Evolutionary conservation across 2,329 filamentous ascomycete species (phyloP), one percentile per base, ranked within the genome.

Genomic region (Juglanconis sp.): DNA sequence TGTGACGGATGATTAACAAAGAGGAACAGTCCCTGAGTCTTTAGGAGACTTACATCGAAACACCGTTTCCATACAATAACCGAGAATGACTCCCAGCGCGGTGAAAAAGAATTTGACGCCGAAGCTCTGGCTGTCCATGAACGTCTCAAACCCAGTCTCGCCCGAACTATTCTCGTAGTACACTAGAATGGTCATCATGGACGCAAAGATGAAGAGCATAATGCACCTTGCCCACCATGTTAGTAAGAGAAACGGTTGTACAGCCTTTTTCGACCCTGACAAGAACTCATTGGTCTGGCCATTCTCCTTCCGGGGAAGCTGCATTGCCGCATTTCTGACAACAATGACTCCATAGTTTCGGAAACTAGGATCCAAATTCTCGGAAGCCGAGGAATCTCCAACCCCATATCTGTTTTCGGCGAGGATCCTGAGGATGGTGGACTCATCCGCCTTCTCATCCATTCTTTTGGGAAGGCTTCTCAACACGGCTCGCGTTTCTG

Each of bases 21-120:
- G 42, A 48, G 49, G 3, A 13, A 32, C 24, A 24, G 24, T 24
- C 24, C 24, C 24, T 24, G 24, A 24, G 24, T 24, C 24, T 24
- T 24, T 24, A 38, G 30, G 13, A 34, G 38, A 34, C 15, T 35
- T 15, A 55, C 49, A 55, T 53, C 59, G 59, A 15, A 61, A 59
- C 9, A 61, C 48, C 5, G 46, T 55, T 32, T 61, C 59, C 46
- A 61, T 61, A 17, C 59, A 61, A 4, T 34, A 40, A n/a, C 59
- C 59, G 35, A 76, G 70, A 4, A 71, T 58, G 3, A 78, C 71
- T 50, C 76, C 77, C 1, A 77, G 57, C 5, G 68, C 62, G 1
- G 76, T 75, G 59, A 78, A 77, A 11, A 79, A 64, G 40, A 77
- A 76, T 9, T 71, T 67, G 3, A 76, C 71, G 0, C 75, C 75